phyloP scores from a whole-genome alignment of 148 eudicot genomes.

The Heliosperma pusillum region DNA sequence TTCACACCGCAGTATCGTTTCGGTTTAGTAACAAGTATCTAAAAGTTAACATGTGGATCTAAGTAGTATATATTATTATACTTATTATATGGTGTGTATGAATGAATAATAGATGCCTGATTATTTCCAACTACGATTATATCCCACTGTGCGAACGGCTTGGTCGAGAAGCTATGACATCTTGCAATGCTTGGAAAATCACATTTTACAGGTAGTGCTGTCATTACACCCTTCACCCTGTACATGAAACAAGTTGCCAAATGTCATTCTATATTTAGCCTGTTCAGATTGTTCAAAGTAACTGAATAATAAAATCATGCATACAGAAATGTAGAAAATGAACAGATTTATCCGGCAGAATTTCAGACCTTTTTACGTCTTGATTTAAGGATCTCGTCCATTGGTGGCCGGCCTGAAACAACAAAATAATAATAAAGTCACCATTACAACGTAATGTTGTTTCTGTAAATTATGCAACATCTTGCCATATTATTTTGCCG shows the following conservation, averaged over 20 bases:
- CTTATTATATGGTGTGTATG: not conserved
- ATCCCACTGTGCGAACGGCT: slow-evolving; percentile 7
- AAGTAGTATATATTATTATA: not conserved
- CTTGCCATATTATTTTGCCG: not conserved
- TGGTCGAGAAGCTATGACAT: slow-evolving; percentile 6
- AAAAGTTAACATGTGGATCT: not conserved
- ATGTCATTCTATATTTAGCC: not conserved
- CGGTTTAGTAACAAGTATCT: not conserved
- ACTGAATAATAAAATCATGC: not conserved
- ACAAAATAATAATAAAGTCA: not conserved
- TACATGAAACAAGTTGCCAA: slow-evolving; percentile 7
- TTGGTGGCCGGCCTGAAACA: slow-evolving; percentile 73
- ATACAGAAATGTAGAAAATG: not conserved
- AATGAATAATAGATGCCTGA: not conserved
- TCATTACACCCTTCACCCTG: slow-evolving; percentile 65
- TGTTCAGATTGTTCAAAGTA: not conserved
- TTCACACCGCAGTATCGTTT: not conserved
- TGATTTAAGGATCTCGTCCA: slow-evolving; percentile 69
- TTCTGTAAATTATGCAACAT: not conserved
- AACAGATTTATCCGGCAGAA: not conserved
- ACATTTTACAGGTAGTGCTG: slow-evolving; percentile 58
- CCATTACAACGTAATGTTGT: not conserved
- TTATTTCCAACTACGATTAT: slow-evolving; percentile 7
- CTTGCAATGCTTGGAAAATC: slow-evolving; percentile 11
- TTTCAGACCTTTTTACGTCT: slow-evolving; percentile 50